phyloP scores from a whole-genome alignment of 2,329 filamentous ascomycete species.

The Corniculantispora saksenae region DNA sequence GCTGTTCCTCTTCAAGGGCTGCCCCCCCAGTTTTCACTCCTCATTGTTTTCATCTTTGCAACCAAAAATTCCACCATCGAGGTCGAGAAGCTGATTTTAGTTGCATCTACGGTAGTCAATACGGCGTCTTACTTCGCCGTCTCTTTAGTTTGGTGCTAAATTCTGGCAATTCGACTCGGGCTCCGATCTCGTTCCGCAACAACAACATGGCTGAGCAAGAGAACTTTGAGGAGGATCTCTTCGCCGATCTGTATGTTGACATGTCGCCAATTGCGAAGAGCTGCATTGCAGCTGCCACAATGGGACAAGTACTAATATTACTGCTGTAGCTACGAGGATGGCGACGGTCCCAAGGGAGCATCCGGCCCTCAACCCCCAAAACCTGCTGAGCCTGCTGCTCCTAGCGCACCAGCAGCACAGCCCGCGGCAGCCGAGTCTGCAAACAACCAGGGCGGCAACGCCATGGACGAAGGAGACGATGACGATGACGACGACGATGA shows the following conservation, averaged over 20 bases:
- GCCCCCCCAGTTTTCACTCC: constrained; percentile 8
- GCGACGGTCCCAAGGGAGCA: constrained; percentile 48
- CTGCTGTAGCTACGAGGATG: constrained; percentile 63
- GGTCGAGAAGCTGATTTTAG: not conserved
- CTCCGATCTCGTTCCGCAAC: not conserved
- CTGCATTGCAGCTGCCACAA: not conserved
- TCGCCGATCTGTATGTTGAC: constrained; percentile 80
- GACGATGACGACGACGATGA: constrained; percentile 39
- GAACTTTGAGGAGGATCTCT: constrained; percentile 90
- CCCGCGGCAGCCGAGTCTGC: constrained; percentile 33
- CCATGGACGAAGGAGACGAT: constrained; percentile 52
- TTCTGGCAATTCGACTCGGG: not conserved
- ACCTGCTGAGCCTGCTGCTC: constrained; percentile 10
- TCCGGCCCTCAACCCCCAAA: constrained; percentile 27
- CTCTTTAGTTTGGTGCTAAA: not conserved
- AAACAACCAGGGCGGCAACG: constrained; percentile 40
- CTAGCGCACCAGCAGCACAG: constrained; percentile 25
- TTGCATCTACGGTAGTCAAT: constrained; percentile 2
- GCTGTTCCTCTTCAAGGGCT: not conserved
- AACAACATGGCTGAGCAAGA: constrained; percentile 72
- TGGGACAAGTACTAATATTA: not conserved
- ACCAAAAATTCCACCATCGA: constrained; percentile 1
- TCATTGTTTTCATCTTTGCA: not conserved
- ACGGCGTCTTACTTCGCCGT: not conserved
- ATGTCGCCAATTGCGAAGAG: not conserved